Percentiles rank a stretch among this genome's conserved stretches.
Conservation (phyloP, 768 basidiomycete species). For the Chalciporus piperatus region DNA sequence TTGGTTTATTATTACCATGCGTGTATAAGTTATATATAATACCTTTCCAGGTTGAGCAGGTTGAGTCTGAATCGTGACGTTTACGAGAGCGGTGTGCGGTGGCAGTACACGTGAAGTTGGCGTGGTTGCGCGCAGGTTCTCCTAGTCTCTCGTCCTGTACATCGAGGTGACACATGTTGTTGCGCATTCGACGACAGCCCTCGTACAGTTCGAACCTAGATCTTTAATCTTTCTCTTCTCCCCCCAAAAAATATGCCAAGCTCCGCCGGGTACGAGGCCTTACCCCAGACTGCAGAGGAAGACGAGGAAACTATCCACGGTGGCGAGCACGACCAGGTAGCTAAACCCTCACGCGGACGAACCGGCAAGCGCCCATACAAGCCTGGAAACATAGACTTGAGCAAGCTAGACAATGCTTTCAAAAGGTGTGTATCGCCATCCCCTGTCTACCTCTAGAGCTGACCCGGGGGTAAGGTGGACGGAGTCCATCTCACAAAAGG, state of each 20-base stretch:
- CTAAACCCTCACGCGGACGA: constrained; percentile 26
- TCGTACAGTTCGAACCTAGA: neutral
- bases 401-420: constrained; percentile 79
- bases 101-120: constrained; percentile 17
- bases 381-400: constrained; percentile 73
- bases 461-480: constrained; percentile 59
- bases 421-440: constrained; percentile 50
- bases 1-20: neutral
- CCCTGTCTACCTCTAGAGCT: neutral
- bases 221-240: neutral
- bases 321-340: constrained; percentile 24
- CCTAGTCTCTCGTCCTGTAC: constrained; percentile 9
- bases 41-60: no score
- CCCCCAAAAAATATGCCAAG: constrained; percentile 35
- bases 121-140: neutral
- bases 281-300: constrained; percentile 41
- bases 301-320: constrained; percentile 39
- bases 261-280: constrained; percentile 45
- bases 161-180: constrained; percentile 11
- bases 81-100: constrained; percentile 3
- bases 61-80: neutral
- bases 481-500: constrained; percentile 80
- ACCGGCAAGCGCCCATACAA: constrained; percentile 34
- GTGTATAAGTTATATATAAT: no score
- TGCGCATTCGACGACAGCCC: constrained; percentile 7